A percentile compares a stretch with the other conserved stretches of the same genome.
phyloP scores from a whole-genome alignment of 2,329 filamentous ascomycete genomes.

The Coniochaeta pulveracea region DNA sequence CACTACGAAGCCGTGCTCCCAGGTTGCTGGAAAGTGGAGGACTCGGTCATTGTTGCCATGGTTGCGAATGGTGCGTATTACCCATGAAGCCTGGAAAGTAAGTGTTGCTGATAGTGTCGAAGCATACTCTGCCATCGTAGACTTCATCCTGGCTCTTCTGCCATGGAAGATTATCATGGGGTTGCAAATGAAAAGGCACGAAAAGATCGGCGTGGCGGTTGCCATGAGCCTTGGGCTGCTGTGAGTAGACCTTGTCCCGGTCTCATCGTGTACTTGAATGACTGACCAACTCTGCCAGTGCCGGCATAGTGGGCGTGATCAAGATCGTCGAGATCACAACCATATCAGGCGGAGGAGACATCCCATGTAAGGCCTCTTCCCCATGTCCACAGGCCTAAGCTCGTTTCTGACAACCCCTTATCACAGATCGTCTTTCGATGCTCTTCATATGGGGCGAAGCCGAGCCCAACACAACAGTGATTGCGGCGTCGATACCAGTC shows the following conservation, averaged over 20 bases:
- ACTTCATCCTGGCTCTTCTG: slow-evolving; percentile 7
- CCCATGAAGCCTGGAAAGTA: slow-evolving; percentile 9
- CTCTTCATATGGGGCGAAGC: slow-evolving; percentile 9
- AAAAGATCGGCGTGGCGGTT: slow-evolving; percentile 6
- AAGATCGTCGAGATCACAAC: slow-evolving; percentile 4
- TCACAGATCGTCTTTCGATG: slow-evolving; percentile 5
- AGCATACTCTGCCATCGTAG: slow-evolving; percentile 3
- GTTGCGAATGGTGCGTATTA: slow-evolving; percentile 8
- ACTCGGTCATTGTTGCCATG: slow-evolving; percentile 7
- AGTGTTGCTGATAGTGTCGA: slow-evolving; percentile 5
- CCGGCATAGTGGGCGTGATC: slow-evolving; percentile 4
- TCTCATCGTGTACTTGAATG: background rate
- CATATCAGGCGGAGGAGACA: slow-evolving; percentile 6
- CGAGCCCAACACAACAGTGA: slow-evolving; percentile 8
- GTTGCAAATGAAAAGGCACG: slow-evolving; percentile 7
- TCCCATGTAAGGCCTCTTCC: slow-evolving; percentile 4
- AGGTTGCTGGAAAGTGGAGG: slow-evolving; percentile 6
- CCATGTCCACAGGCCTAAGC: background rate
- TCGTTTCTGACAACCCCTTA: background rate
- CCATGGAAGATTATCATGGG: slow-evolving; percentile 6
- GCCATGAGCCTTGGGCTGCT: slow-evolving; percentile 7
- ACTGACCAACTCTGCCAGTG: background rate
- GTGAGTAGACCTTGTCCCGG: slow-evolving; percentile 1
- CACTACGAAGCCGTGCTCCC: slow-evolving; percentile 4
- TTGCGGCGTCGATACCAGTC: slow-evolving; percentile 9